Base-by-base conservation (phyloP, 176 grass and related monocot species). In the Cenchrus fungigraminus region DNA sequence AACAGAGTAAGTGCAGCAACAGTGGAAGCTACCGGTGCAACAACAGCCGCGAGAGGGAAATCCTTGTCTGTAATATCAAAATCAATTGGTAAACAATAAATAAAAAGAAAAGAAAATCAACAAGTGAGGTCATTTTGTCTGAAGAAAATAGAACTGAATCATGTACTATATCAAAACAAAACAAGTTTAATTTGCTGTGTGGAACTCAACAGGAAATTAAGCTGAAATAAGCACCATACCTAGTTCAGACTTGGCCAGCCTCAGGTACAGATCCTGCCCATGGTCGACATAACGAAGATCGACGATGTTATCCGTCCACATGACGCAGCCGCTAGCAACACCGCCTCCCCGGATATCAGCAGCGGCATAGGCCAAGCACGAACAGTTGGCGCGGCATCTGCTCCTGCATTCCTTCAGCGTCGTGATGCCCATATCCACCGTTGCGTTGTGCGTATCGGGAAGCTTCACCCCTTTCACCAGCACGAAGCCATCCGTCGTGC, bases 301-400 rank as follows among this genome's bases (percentile, higher is more conserved):
- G 71, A 79, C 5, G 50, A 87, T 77, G 4, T 8, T 22, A 40
- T 51, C 43, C 0, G 2, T 4, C 86, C 86, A 87, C 54, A 82
- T 87, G 78, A 49, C 65, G 60, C 54, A 95, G 61, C 81, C 43
- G 6, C 16, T 63, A 10, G 34, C 9, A 78, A 40, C 85, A 74
- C 1, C 62, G 25, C 83, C 66, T 68, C 88, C 80, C 4, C 51
- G 0, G 51, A 83, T 77, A 12, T 78, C 80, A 0, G 73, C 80
- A 20, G 79, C 72, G n/a, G 93, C 87, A 57, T 95, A 95, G 40
- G 90, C 90, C 62, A 83, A 6, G 37, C 93, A 95, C 6, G 93
- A 95, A 32, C 90, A 95, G 82, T 95, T 74, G 6, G 65, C 66
- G 20, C 54, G 44, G 79, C 90, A 95, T 69, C 85, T 51, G 60